A percentile compares a stretch with the other conserved stretches of the same genome.
phyloP scores from a whole-genome alignment of 495 filamentous ascomycete species.

The Friedmanniomyces simplex region DNA sequence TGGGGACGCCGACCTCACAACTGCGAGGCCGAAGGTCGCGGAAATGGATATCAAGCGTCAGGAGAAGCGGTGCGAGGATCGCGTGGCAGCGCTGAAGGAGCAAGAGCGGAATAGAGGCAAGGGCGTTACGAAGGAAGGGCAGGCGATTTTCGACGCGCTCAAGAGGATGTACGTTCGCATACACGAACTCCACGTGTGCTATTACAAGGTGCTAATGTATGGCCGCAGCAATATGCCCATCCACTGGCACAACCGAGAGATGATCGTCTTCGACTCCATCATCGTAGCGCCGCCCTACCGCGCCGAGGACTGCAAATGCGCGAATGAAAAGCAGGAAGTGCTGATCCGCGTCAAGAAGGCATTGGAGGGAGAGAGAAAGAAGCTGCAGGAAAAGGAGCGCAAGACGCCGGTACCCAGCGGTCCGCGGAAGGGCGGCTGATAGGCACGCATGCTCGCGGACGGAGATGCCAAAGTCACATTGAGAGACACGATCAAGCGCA shows the following conservation, averaged over 20 bases:
- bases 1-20: constrained; percentile 7
- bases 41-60: constrained; percentile 45
- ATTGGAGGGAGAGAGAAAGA: constrained; percentile 36
- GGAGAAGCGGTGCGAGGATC: constrained; percentile 43
- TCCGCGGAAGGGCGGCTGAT: constrained; percentile 30
- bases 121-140: constrained; percentile 54
- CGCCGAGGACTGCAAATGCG: constrained; percentile 47
- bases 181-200: background rate
- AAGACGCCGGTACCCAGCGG: constrained; percentile 25
- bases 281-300: constrained; percentile 51
- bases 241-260: constrained; percentile 51
- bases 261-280: constrained; percentile 57
- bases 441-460: background rate
- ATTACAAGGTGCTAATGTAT: background rate
- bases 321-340: constrained; percentile 40
- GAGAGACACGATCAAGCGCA: too few relatives aligned
- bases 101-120: constrained; percentile 46
- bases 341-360: constrained; percentile 53
- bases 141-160: constrained; percentile 60
- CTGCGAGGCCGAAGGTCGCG: constrained; percentile 28
- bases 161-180: constrained; percentile 39
- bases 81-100: constrained; percentile 44
- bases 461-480: too few relatives aligned
- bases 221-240: constrained; percentile 39
- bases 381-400: constrained; percentile 20